Evolutionary conservation across 2,329 filamentous ascomycete genomes (phyloP), one percentile per base, ranked within the genome.

Genomic region (Colletotrichum gloeosporioides): DNA sequence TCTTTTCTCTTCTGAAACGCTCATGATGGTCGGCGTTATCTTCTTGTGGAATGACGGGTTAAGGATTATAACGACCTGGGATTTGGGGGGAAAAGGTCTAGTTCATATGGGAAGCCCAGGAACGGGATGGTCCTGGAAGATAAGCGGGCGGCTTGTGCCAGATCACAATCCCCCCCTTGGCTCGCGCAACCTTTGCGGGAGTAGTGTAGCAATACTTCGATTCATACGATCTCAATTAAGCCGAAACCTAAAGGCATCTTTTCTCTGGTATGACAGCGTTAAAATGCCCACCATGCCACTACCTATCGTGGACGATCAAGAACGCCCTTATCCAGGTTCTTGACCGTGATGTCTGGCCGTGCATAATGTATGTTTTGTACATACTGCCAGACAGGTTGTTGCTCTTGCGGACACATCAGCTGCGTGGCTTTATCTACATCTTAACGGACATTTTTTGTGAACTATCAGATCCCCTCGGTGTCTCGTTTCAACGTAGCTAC

Each of bases 161-260:
- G 71, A 25, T 68, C 49, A 34, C 27, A 49, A 31, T 3, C 36
- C 49, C 18, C 22, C 29, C 36, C 10, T 66, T 53, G 29, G 65
- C 64, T 44, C n/a, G 57, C 55, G 31, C 22, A 63, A n/a, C 62
- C n/a, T 39, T 71, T 55, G 12, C 32, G 63, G 22, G 39, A 32
- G 25, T 39, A 31, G 3, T 73, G 73, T 69, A 53, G 69, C 64
- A 61, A 71, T 76, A 73, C 22, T 69, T 64, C 59, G 15, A 36
- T 65, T 69, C 64, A 61, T 22, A 69, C 15, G 36, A 73, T 69
- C 49, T 49, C 69, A 75, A 75, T 44, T 44, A 10, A 61, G 25
- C 55, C 63, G 9, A 63, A 32, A 27, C 27, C 13, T 9, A 36
- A 62, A 53, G 63, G 32, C 39, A 57, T 32, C 10, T 39, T 55